These are phyloP conservation scores for Amphirosellinia nigrospora DNA, from an alignment of 495 filamentous ascomycete genomes.

Conservation along the genomic window DNA sequence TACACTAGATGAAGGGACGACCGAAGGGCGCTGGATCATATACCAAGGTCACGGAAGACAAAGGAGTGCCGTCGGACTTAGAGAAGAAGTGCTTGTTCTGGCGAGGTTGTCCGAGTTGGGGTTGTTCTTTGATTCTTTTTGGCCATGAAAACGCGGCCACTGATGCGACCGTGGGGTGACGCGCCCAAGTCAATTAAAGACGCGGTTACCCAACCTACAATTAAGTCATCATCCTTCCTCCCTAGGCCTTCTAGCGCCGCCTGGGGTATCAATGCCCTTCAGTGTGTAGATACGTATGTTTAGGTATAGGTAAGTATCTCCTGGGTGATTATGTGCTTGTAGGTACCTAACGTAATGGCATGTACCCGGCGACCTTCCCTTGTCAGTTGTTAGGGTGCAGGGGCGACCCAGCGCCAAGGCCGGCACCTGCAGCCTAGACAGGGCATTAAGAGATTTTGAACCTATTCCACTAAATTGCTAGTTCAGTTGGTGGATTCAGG, in stretches of 20 bases:
- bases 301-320: background rate
- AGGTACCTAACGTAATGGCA: background rate
- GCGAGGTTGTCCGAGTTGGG: background rate
- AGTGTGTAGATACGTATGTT: too few relatives aligned
- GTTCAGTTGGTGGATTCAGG: conserved; percentile 9
- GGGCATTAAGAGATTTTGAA: background rate
- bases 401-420: conserved; percentile 11
- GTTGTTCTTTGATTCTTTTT: background rate
- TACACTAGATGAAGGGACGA: background rate
- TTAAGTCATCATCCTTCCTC: background rate
- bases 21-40: background rate
- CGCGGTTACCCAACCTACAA: background rate
- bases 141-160: background rate
- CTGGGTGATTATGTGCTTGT: background rate
- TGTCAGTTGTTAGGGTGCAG: background rate
- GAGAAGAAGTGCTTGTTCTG: background rate
- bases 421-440: conserved; percentile 10
- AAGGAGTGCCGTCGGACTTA: background rate
- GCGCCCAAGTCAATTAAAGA: background rate
- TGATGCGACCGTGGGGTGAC: conserved; percentile 10
- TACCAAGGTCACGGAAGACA: background rate
- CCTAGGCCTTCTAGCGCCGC: background rate
- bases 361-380: background rate
- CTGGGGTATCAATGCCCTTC: background rate
- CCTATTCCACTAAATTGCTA: background rate